Base-by-base conservation (phyloP, 257 asterid genomes). In the Misopates orontium region DNA sequence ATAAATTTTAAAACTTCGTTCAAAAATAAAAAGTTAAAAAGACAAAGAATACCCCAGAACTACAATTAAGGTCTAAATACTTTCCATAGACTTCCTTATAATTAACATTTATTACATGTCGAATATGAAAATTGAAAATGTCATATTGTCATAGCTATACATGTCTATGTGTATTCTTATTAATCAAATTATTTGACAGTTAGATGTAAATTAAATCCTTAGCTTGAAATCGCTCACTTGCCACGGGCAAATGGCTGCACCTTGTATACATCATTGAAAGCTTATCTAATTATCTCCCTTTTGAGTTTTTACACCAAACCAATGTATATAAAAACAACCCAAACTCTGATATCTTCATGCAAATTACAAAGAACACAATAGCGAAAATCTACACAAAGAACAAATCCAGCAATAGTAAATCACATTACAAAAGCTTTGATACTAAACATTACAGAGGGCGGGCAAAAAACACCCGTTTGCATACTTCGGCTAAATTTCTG, bases 401-500 rank as follows among this genome's bases (percentile, higher is more conserved):
- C 72, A 58, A 80, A 78, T 75, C 82, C 83, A 80, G 69, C 81
- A 73, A 71, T 58, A 73, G 66, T 73, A 74, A 80, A 56, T 77
- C 66, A 60, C 79, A 79, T 61, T 62, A 66, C 73, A 36, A 15
- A 58, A 65, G 66, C 60, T 57, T 71, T 62, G 45, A 60, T 60
- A 59, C 51, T 44, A 49, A 67, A 58, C 59, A 75, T 71, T 55
- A 66, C 81, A 72, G 12, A 62, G 67, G 44, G 65, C 50, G 64
- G 39, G 59, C 64, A 54, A 68, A 44, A 42, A 59, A 69, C 68
- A 54, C 40, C 11, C 52, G 61, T 32, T 57, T 49, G n/a, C 42
- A 52, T 62, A 31, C 69, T 55, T n/a, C 23, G 61, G 13, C 64
- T 61, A 20, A 62, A 50, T 66, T 40, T 76, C 60, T 40, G 61